Conservation (phyloP, 257 asterid species). For the Eucommia ulmoides region DNA sequence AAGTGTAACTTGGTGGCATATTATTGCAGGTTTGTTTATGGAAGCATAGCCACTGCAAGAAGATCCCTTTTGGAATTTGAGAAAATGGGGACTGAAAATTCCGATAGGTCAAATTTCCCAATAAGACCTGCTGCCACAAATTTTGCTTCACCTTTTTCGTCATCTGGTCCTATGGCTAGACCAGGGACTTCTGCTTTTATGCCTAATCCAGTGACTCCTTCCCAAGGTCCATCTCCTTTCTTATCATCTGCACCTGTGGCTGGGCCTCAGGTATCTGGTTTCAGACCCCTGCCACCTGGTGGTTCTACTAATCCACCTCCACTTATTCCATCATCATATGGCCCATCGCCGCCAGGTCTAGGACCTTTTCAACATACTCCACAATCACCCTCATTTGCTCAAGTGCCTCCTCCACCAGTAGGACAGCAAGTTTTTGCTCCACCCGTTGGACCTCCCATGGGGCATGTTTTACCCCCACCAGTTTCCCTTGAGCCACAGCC, state of each 20-base stretch:
- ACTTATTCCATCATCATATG: conserved; percentile 38
- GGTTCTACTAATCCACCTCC: conserved; percentile 13
- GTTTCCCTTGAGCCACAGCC: conserved; percentile 33
- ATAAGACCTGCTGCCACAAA: conserved; percentile 41
- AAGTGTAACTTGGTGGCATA: too few relatives aligned
- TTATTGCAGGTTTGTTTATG: conserved; percentile 10
- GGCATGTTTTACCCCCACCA: conserved; percentile 24
- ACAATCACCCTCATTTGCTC: conserved; percentile 29
- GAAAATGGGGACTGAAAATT: conserved; percentile 64
- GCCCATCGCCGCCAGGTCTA: conserved; percentile 42
- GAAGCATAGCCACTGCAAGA: conserved; percentile 23
- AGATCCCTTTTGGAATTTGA: conserved; percentile 16
- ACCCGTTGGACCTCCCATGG: conserved; percentile 36
- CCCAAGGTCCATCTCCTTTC: conserved; percentile 31
- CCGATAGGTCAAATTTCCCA: conserved; percentile 40
- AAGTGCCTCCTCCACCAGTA: conserved; percentile 31
- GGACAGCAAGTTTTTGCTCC: conserved; percentile 45
- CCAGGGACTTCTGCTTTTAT: conserved; percentile 33
- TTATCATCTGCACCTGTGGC: conserved; percentile 30
- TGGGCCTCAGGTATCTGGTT: conserved; percentile 24
- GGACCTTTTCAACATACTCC: conserved; percentile 50
- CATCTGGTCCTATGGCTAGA: conserved; percentile 42
- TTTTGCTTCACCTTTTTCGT: conserved; percentile 45
- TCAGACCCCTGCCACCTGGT: background rate
- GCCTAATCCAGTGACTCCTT: conserved; percentile 23